These are phyloP conservation scores for Quercus aquifolioides DNA, from an alignment of 306 rosid species.

Conservation along the genomic window DNA sequence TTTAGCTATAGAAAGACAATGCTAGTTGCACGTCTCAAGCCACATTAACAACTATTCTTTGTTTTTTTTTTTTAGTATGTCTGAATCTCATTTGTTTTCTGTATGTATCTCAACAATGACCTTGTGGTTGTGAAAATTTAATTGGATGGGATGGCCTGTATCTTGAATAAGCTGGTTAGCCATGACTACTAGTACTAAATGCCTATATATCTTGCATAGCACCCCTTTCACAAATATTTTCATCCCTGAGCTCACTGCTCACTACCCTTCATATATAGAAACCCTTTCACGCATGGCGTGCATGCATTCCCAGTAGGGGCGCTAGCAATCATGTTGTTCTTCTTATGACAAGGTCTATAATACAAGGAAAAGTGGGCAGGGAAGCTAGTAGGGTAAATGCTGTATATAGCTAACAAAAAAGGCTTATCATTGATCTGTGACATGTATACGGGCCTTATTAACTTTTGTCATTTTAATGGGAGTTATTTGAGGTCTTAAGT, in stretches of 20 bases:
- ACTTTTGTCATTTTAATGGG: neutral
- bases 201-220: neutral
- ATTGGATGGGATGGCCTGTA: neutral
- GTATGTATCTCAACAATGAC: too few relatives aligned
- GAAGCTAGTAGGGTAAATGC: neutral
- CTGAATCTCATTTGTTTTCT: neutral
- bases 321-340: neutral
- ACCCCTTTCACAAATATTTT: neutral
- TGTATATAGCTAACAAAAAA: too few relatives aligned
- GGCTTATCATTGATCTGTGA: neutral
- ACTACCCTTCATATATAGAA: neutral
- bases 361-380: neutral
- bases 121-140: neutral
- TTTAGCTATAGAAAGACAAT: too few relatives aligned
- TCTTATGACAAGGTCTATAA: neutral
- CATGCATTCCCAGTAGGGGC: neutral
- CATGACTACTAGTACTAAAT: neutral
- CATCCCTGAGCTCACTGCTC: neutral
- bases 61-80: neutral
- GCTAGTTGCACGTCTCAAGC: too few relatives aligned
- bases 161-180: neutral
- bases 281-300: neutral
- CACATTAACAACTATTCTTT: too few relatives aligned
- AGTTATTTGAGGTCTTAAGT: neutral
- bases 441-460: neutral